phyloP scores from a whole-genome alignment of 139 green algal genomes.

The Gonium pectorale region DNA sequence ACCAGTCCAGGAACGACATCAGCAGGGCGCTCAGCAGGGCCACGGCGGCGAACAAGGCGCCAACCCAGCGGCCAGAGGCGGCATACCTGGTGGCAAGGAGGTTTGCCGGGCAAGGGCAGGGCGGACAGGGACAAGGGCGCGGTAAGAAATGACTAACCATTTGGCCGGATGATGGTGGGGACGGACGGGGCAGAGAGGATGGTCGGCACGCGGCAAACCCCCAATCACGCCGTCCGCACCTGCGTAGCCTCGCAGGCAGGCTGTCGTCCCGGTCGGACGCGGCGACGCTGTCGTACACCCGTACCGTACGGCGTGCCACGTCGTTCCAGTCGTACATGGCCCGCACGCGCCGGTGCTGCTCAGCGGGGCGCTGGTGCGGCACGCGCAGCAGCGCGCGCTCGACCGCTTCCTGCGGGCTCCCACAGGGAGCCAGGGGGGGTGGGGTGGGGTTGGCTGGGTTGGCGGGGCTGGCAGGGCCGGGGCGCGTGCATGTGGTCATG shows the following conservation, averaged over 20 bases:
- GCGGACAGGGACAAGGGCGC: neutral
- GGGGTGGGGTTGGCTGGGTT: neutral
- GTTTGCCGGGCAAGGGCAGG: neutral
- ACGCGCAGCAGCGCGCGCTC: constrained; percentile 52
- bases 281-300: constrained; percentile 77
- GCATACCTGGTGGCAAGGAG: constrained; percentile 50
- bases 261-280: constrained; percentile 38
- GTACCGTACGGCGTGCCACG: constrained; percentile 84
- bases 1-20: constrained; percentile 67
- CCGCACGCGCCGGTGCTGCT: constrained; percentile 71
- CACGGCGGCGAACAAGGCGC: constrained; percentile 79
- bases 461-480: no score
- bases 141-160: no score
- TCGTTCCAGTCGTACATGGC: constrained; percentile 93
- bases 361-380: constrained; percentile 32
- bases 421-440: no score
- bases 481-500: no score
- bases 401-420: constrained; percentile 11
- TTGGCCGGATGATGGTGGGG: neutral
- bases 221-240: neutral
- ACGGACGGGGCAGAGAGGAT: neutral
- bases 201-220: neutral
- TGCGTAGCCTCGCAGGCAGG: constrained; percentile 32
- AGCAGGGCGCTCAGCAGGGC: constrained; percentile 72
- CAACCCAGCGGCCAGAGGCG: constrained; percentile 76